Base-by-base conservation (phyloP, 169 alveolate species). In the Miamiensis avidus region DNA sequence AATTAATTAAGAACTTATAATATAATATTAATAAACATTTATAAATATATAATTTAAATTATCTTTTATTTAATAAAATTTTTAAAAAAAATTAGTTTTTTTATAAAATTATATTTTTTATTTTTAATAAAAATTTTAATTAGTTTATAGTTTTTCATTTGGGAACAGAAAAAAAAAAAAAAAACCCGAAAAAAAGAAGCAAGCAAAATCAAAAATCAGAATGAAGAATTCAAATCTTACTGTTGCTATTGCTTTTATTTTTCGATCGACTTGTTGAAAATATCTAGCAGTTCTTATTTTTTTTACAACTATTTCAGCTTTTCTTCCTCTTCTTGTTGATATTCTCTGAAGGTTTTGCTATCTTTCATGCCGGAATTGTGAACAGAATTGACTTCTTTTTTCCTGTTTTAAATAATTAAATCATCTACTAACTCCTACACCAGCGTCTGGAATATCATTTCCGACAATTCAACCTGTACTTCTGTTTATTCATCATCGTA, bases 401-500 rank as follows among this genome's bases (percentile, higher is more conserved):
- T 49, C 20, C 69, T 49, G 20, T 49, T 49, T 49, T 4, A 4
- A 4, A 49, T 49, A 11, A 49, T 49, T 20, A 49, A 11, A 49
- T 49, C 69, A 49, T 49, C 69, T 49, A 49, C 69, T 11, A 4
- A 49, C 69, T 84, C 89, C 27, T 76, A 65, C 20, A 84, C 77
- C 28, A 84, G 33, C 0, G 49, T 27, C 20, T 84, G 82, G 30
- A 75, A 76, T 26, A 84, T 73, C 85, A 84, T 77, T 29, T 77
- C 32, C 25, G 82, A 49, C 25, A 84, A 65, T 77, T 84, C 84
- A 25, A 84, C 81, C n/a, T 75, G 27, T 16, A 84, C 82, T 84
- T 84, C 89, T n/a, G 89, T 76, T 31, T 84, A 34, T 34, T 77
- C 84, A n/a, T 84, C 84, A 72, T 84, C 89, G 77, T 84, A 84